These are phyloP conservation scores for Ustilago curta DNA, from an alignment of 1,284 basidiomycete genomes.

Conservation along the genomic window DNA sequence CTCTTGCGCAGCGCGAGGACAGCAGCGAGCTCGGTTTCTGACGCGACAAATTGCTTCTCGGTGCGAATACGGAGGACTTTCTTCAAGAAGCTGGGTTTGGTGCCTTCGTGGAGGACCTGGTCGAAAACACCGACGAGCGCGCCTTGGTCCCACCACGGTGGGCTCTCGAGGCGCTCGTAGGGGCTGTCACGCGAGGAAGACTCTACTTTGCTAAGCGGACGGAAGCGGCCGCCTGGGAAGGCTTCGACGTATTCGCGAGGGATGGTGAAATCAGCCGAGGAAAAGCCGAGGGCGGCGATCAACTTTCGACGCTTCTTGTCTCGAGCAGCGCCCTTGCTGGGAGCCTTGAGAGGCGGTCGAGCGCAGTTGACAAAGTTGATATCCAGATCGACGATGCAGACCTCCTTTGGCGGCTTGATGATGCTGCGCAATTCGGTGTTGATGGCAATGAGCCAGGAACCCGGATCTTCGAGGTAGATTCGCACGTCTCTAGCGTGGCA, in stretches of 20 bases:
- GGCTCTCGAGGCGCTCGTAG: conserved; percentile 83
- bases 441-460: conserved; percentile 90
- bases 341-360: conserved; percentile 81
- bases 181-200: conserved; percentile 84
- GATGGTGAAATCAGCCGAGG: conserved; percentile 53
- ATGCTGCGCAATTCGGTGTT: conserved; percentile 86
- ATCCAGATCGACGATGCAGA: conserved; percentile 91
- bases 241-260: conserved; percentile 88
- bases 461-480: conserved; percentile 79
- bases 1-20: conserved; percentile 73
- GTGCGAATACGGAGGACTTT: conserved; percentile 54
- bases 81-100: conserved; percentile 55
- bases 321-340: conserved; percentile 83
- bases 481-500: conserved; percentile 86
- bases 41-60: conserved; percentile 45
- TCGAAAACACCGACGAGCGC: conserved; percentile 90
- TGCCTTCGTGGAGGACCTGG: conserved; percentile 72
- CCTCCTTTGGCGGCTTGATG: conserved; percentile 77
- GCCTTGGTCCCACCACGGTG: conserved; percentile 91
- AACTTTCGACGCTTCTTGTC: conserved; percentile 85
- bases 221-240: conserved; percentile 82
- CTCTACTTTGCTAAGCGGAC: conserved; percentile 75
- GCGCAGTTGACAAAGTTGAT: conserved; percentile 88
- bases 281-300: conserved; percentile 54
- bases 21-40: conserved; percentile 59